phyloP scores from a whole-genome alignment of 176 grass and related monocot genomes.

The Typha latifolia region DNA sequence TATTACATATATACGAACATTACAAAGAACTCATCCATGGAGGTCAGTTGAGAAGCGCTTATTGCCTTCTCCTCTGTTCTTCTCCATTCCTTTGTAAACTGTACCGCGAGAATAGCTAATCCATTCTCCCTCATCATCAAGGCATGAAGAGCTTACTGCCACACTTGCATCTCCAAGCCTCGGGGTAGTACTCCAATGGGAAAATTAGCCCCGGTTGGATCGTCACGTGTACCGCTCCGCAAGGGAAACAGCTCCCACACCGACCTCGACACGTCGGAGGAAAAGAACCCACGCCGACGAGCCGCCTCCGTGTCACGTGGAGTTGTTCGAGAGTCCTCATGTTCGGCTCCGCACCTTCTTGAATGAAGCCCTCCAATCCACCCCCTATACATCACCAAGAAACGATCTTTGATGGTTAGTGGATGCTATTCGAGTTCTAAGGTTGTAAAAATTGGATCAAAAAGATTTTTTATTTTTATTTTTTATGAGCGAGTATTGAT shows the following conservation, averaged over 20 bases:
- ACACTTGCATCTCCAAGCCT: slow-evolving; percentile 86
- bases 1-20: too few species aligned
- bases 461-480: too few species aligned
- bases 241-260: slow-evolving; percentile 56
- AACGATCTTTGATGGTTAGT: too few species aligned
- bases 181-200: slow-evolving; percentile 88
- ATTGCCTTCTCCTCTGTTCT: neutral
- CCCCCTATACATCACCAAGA: too few species aligned
- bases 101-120: neutral
- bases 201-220: slow-evolving; percentile 40
- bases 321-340: neutral
- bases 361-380: too few species aligned
- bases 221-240: slow-evolving; percentile 45
- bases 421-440: too few species aligned
- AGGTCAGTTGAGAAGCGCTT: too few species aligned
- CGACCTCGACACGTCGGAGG: slow-evolving; percentile 52
- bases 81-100: neutral
- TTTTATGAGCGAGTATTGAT: neutral
- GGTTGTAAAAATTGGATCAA: neutral
- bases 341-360: neutral
- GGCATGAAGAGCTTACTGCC: slow-evolving; percentile 74
- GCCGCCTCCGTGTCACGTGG: slow-evolving; percentile 10
- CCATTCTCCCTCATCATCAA: slow-evolving; percentile 8
- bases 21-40: too few species aligned
- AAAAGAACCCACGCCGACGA: slow-evolving; percentile 34